Conservation (phyloP, 2,329 filamentous ascomycete genomes). For the Colletotrichum chrysophilum region DNA sequence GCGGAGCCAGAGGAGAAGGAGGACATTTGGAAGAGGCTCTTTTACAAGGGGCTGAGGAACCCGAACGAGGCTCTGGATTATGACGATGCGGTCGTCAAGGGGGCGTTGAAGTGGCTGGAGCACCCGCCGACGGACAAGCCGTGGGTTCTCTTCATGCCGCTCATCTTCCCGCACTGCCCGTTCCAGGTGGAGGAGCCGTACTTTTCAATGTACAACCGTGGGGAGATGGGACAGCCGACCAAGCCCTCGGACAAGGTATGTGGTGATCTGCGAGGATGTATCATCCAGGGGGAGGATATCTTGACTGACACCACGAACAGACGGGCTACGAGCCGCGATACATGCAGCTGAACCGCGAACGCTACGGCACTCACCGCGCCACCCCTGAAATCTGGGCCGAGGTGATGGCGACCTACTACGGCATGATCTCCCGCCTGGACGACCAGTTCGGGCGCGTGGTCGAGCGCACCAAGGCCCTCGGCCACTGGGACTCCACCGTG, state of each 20-base stretch:
- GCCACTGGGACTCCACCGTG: constrained; percentile 42
- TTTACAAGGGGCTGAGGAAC: constrained; percentile 46
- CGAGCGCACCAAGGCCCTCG: constrained; percentile 34
- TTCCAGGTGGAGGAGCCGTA: constrained; percentile 54
- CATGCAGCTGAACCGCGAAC: constrained; percentile 41
- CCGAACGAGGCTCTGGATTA: constrained; percentile 44
- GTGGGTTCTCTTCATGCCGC: constrained; percentile 47
- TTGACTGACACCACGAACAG: constrained; percentile 15
- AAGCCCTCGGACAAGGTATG: constrained; percentile 4
- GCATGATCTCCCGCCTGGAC: constrained; percentile 51
- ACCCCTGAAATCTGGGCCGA: constrained; percentile 48
- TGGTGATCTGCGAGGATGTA: neutral
- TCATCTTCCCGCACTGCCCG: constrained; percentile 50
- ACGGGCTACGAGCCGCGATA: constrained; percentile 49
- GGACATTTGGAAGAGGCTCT: constrained; percentile 44
- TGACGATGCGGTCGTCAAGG: constrained; percentile 46
- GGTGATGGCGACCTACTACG: constrained; percentile 49
- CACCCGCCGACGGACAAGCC: constrained; percentile 43
- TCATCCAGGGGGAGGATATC: neutral
- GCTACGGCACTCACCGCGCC: constrained; percentile 42
- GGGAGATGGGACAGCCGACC: constrained; percentile 23
- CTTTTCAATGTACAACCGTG: constrained; percentile 50
- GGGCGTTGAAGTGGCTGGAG: constrained; percentile 47
- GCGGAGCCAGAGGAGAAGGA: constrained; percentile 17
- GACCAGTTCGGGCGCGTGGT: constrained; percentile 49